phyloP scores from a whole-genome alignment of 371 early-diverging fungal species.

The Smittium culicis region DNA sequence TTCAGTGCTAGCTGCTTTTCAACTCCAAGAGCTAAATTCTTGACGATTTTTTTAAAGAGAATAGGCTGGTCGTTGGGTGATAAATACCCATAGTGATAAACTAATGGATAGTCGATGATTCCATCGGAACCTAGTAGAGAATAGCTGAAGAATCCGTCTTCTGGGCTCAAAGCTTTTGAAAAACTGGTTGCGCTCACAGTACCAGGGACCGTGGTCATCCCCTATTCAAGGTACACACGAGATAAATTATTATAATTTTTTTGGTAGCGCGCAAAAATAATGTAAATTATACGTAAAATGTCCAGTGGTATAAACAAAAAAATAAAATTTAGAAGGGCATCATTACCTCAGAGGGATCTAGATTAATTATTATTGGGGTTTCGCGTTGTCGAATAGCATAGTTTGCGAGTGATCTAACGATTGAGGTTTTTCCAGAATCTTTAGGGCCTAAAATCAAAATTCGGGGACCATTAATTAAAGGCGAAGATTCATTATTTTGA shows the following conservation, averaged over 20 bases:
- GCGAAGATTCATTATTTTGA: not conserved
- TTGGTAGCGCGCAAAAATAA: not conserved
- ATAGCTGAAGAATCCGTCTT: conserved; percentile 75
- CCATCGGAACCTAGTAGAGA: conserved; percentile 44
- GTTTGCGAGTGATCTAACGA: conserved; percentile 65
- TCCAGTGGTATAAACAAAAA: not conserved
- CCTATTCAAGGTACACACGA: conserved; percentile 24
- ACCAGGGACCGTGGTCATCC: conserved; percentile 74
- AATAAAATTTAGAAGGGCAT: no score
- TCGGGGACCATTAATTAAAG: conserved; percentile 20
- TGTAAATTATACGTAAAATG: not conserved
- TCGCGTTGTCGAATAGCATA: conserved; percentile 65
- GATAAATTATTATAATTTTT: not conserved
- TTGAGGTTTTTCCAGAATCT: conserved; percentile 81
- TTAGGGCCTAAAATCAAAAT: conserved; percentile 79
- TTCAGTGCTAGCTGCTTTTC: conserved; percentile 49
- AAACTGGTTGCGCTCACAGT: conserved; percentile 65
- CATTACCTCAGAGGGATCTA: conserved; percentile 57
- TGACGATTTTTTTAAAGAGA: conserved; percentile 50
- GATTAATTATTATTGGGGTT: conserved; percentile 63
- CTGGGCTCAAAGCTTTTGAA: conserved; percentile 59
- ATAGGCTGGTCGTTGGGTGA: conserved; percentile 58
- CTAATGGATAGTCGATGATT: conserved; percentile 59
- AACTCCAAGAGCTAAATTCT: conserved; percentile 47
- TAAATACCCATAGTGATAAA: conserved; percentile 81